phyloP scores from a whole-genome alignment of 2,329 filamentous ascomycete genomes.

The Fusarium sp. region DNA sequence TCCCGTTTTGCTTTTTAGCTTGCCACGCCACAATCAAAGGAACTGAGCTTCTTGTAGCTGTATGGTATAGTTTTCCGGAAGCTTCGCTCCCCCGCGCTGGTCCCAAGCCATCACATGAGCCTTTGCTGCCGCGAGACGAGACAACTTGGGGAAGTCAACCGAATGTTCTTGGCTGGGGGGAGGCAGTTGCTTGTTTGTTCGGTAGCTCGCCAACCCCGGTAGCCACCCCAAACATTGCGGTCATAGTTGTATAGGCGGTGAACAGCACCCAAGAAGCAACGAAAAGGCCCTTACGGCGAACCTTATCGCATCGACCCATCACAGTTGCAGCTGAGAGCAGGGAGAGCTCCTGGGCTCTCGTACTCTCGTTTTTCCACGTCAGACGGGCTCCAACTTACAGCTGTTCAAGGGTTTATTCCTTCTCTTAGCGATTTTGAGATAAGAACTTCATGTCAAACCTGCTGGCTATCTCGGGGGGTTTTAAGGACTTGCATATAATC shows the following conservation, averaged over 20 bases:
- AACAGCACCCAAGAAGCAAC: slow-evolving; percentile 34
- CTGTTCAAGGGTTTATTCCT: neutral
- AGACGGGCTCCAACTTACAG: slow-evolving; percentile 19
- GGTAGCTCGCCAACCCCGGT: slow-evolving; percentile 31
- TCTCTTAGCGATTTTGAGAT: neutral
- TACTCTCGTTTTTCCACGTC: slow-evolving; percentile 30
- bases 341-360: slow-evolving; percentile 24
- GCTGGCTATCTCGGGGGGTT: slow-evolving; percentile 7
- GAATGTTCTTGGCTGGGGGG: slow-evolving; percentile 9
- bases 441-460: slow-evolving; percentile 18
- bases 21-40: slow-evolving; percentile 12
- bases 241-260: slow-evolving; percentile 36
- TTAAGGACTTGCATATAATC: slow-evolving; percentile 5
- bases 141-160: slow-evolving; percentile 26
- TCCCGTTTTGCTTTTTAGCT: slow-evolving; percentile 8
- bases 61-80: slow-evolving; percentile 11
- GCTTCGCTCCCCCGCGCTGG: slow-evolving; percentile 27
- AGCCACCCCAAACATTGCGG: slow-evolving; percentile 28
- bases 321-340: slow-evolving; percentile 21
- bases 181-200: slow-evolving; percentile 18
- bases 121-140: slow-evolving; percentile 35
- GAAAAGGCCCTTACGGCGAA: slow-evolving; percentile 12
- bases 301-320: slow-evolving; percentile 33
- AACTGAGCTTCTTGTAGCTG: slow-evolving; percentile 10
- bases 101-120: slow-evolving; percentile 41